Percentiles rank a stretch among this genome's conserved stretches.
Evolutionary conservation across 306 rosid species (phyloP).

Genomic region (Trifolium fragiferum): DNA sequence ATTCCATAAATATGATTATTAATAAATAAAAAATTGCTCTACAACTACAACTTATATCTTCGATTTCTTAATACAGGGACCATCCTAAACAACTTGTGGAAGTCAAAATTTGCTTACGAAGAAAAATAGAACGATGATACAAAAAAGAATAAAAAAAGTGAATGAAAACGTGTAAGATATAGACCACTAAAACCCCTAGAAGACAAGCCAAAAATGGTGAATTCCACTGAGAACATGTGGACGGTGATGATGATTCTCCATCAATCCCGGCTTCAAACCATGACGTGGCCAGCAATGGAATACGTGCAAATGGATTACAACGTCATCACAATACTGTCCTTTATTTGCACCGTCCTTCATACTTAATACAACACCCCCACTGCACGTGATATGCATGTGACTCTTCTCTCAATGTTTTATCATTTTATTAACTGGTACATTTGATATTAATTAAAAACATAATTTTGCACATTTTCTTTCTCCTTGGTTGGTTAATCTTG

Average conservation of each 20-base stretch:
- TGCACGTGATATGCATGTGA: no score
- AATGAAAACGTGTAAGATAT: constrained; percentile 35
- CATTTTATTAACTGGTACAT: no score
- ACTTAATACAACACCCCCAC: background rate
- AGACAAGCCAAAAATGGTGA: background rate
- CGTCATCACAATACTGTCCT: constrained; percentile 20
- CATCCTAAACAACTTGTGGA: no score
- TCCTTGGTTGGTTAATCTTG: no score
- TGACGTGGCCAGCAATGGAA: constrained; percentile 42
- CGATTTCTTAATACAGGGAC: no score
- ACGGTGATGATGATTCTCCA: constrained; percentile 22
- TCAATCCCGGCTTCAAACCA: background rate
- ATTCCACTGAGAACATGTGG: constrained; percentile 29
- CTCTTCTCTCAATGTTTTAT: no score
- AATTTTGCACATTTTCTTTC: no score
- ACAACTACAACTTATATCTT: no score
- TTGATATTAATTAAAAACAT: no score
- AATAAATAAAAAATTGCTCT: no score
- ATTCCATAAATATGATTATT: no score
- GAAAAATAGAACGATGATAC: no score
- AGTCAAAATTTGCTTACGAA: background rate
- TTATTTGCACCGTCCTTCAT: constrained; percentile 38
- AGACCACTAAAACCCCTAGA: background rate
- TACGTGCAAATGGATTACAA: constrained; percentile 28
- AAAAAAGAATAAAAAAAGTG: background rate